These are phyloP conservation scores for Cicer cuneatum DNA, from an alignment of 306 rosid genomes.

Conservation along the genomic window DNA sequence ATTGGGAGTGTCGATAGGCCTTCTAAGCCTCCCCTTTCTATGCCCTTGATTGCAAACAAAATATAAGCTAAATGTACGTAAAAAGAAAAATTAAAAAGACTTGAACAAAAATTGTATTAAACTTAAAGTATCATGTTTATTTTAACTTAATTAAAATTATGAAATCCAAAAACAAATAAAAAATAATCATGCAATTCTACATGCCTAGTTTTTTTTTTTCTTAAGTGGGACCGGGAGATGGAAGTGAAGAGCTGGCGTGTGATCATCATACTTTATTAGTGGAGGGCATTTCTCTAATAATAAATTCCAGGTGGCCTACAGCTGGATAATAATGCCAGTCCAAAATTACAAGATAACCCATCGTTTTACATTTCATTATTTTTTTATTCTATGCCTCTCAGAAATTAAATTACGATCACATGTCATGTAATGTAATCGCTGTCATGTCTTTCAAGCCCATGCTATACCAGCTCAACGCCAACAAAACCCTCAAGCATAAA, in stretches of 20 bases:
- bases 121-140: too few relatives aligned
- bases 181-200: too few relatives aligned
- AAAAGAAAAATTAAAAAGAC: too few relatives aligned
- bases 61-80: too few relatives aligned
- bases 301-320: constrained; percentile 72
- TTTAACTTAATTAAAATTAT: too few relatives aligned
- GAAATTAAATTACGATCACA: constrained; percentile 22
- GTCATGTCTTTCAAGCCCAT: constrained; percentile 36
- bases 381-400: neutral
- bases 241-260: constrained; percentile 55
- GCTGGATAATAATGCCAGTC: constrained; percentile 57
- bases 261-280: constrained; percentile 20
- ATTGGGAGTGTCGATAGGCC: too few relatives aligned
- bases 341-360: constrained; percentile 39
- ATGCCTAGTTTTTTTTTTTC: neutral
- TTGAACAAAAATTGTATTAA: too few relatives aligned
- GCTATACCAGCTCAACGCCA: constrained; percentile 37
- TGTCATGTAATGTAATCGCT: constrained; percentile 44
- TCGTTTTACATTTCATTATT: constrained; percentile 23
- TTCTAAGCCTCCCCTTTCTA: too few relatives aligned
- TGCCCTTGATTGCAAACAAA: too few relatives aligned
- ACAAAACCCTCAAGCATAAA: neutral
- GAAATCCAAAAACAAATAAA: too few relatives aligned
- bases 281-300: constrained; percentile 4
- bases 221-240: neutral